These are phyloP conservation scores for Apiospora hydei DNA, from an alignment of 2,329 filamentous ascomycete genomes.

Conservation along the genomic window DNA sequence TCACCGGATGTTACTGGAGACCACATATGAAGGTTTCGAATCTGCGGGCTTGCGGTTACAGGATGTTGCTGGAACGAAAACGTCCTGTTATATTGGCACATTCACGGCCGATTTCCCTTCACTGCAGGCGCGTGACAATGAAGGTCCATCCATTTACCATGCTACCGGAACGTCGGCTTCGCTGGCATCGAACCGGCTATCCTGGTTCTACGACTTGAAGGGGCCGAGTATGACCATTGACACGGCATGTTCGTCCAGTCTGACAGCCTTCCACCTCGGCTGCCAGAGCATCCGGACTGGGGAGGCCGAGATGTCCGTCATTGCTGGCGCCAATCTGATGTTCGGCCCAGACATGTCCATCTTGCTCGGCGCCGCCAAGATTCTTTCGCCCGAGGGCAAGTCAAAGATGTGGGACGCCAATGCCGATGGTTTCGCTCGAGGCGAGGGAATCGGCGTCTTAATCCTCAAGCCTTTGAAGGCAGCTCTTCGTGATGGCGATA, in stretches of 20 bases:
- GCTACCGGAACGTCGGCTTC: constrained; percentile 8
- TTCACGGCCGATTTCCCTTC: constrained; percentile 13
- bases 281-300: constrained; percentile 40
- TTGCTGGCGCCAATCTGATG: constrained; percentile 37
- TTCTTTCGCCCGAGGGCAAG: constrained; percentile 34
- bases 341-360: constrained; percentile 36
- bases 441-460: constrained; percentile 47
- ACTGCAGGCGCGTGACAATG: background rate
- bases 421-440: constrained; percentile 46
- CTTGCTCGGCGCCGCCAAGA: constrained; percentile 29
- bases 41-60: background rate
- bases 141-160: background rate
- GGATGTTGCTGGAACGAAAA: background rate
- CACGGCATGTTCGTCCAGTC: constrained; percentile 44
- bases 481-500: constrained; percentile 45
- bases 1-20: constrained; percentile 8
- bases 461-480: constrained; percentile 48
- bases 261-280: constrained; percentile 42
- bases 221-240: constrained; percentile 42
- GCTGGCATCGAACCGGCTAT: constrained; percentile 35
- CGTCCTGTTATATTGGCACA: constrained; percentile 9
- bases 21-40: background rate
- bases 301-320: constrained; percentile 40
- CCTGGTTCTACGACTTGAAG: constrained; percentile 39
- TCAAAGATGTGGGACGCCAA: constrained; percentile 41